Evolutionary conservation across 345 rosid genomes (phyloP).

Genomic region (Eucalyptus sideroxylon): DNA sequence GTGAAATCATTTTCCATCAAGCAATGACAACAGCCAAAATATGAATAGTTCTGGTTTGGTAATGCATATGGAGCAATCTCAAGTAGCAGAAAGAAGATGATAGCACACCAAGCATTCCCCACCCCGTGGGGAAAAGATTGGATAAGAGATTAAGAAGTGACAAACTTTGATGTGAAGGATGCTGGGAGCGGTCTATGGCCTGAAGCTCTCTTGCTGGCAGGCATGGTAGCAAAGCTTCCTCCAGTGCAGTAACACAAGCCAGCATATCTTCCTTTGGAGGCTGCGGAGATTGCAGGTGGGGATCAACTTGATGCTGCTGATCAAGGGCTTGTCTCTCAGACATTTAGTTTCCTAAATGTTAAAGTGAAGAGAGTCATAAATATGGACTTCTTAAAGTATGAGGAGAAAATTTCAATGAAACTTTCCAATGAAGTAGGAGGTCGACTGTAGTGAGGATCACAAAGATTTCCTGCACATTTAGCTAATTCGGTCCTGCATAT

Average conservation of each 20-base stretch:
- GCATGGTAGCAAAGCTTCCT: conserved; percentile 88
- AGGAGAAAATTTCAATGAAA: background rate
- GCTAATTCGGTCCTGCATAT: background rate
- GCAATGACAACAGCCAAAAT: background rate
- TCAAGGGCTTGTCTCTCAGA: conserved; percentile 1
- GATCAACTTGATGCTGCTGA: conserved; percentile 14
- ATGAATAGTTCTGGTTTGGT: background rate
- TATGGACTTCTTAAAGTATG: background rate
- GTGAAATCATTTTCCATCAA: background rate
- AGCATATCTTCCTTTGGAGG: conserved; percentile 52
- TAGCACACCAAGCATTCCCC: background rate
- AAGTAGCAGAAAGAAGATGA: background rate
- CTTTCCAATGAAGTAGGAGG: background rate
- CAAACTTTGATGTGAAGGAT: conserved; percentile 94
- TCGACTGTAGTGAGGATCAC: background rate
- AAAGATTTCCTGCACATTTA: background rate
- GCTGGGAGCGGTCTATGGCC: conserved; percentile 93
- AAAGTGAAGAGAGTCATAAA: background rate
- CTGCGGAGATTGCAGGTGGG: conserved; percentile 17
- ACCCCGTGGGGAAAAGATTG: background rate
- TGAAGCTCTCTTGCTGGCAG: conserved; percentile 98
- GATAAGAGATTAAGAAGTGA: background rate
- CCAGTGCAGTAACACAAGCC: conserved; percentile 67
- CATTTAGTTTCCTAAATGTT: background rate
- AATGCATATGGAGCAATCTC: background rate